A percentile compares a stretch with the other conserved stretches of the same genome.
Evolutionary conservation across 2,329 filamentous ascomycete genomes (phyloP).

Genomic region (Cordyceps militaris): DNA sequence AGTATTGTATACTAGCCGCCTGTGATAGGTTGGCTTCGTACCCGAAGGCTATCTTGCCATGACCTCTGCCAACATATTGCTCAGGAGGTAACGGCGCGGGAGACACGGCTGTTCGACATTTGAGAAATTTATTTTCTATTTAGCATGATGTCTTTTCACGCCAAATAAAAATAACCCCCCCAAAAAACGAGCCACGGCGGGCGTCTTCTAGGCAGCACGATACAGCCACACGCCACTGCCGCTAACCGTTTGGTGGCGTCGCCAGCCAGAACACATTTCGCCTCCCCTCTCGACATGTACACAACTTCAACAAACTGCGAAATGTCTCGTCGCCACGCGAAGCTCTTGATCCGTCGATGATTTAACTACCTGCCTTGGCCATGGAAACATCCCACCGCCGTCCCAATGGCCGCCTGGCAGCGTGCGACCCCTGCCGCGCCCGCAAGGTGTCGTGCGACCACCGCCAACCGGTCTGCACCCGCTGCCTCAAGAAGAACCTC

Average conservation of each 20-base stretch:
- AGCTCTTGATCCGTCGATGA: not conserved
- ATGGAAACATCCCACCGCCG: slow-evolving; percentile 19
- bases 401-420: slow-evolving; percentile 19
- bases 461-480: slow-evolving; percentile 28
- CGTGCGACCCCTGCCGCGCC: slow-evolving; percentile 29
- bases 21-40: no score
- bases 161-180: no score
- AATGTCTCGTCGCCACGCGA: not conserved
- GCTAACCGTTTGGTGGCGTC: not conserved
- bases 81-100: no score
- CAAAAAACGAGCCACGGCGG: no score
- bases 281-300: not conserved
- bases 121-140: no score
- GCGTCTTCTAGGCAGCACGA: no score
- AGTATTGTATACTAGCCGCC: no score
- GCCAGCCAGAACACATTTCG: not conserved
- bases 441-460: slow-evolving; percentile 37
- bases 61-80: no score
- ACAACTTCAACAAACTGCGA: not conserved
- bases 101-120: no score
- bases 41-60: no score
- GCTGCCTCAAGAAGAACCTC: slow-evolving; percentile 29
- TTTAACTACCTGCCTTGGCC: not conserved
- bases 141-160: no score
- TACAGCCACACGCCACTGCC: not conserved